Evolutionary conservation across 768 basidiomycete genomes (phyloP), one percentile per base, ranked within the genome.

Genomic region (Phallus indusiatus): DNA sequence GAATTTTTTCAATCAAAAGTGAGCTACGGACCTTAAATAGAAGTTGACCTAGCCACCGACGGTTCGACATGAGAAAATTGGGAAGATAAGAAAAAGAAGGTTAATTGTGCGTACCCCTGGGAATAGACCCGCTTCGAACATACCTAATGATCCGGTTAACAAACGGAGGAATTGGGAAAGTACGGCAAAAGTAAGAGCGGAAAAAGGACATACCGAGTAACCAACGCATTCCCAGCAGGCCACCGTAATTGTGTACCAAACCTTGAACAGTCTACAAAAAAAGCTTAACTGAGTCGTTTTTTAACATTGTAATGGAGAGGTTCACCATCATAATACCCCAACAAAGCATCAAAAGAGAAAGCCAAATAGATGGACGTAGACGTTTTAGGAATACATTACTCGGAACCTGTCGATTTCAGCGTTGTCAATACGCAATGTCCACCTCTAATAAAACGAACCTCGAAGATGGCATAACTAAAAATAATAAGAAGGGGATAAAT

Each of bases 291-390:
- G 63, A 69, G 34, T 28, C 22, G 36, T 21, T 46, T 28, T 55
- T 28, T 48, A 56, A 20, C 42, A 42, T 16, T 22, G 16, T 5
- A 4, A 28, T 12, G 50, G 16, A 9, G 16, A 24, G 9, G 51
- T 73, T 54, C 56, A 86, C 86, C 87, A 88, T 88, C 75, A 83
- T 82, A 33, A 88, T 63, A 1, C 86, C 87, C 86, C 87, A 88
- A 17, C 81, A 64, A 1, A 87, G 62, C 88, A 91, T 90, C 55
- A 90, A 74, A 24, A 76, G 60, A 5, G 86, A 86, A 5, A 91
- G 72, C 88, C 88, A 90, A 36, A 91, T 69, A 2, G 87, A 88
- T 0, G 88, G 89, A 0, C 86, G 77, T 34, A 88, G 74, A 35
- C 85, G 80, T 67, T 88, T 88, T 54, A 88, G 71, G 67, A 86